Conservation (phyloP, 208 protist species). For the Wallacemonas rigidus region DNA sequence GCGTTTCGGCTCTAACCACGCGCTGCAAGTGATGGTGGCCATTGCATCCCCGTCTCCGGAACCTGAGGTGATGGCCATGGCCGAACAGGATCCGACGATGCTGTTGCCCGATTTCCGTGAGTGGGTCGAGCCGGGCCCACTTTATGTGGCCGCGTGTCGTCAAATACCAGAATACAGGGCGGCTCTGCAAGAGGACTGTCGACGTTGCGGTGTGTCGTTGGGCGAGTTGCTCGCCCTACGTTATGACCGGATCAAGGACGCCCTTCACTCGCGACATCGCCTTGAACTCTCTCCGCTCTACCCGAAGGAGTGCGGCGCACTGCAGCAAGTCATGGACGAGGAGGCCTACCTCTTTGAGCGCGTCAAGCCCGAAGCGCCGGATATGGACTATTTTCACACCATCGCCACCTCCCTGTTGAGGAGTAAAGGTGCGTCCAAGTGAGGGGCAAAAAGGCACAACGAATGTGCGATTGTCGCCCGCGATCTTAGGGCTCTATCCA, state of each 20-base stretch:
- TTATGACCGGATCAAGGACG: slow-evolving; percentile 53
- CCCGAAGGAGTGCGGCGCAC: slow-evolving; percentile 57
- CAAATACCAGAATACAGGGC: slow-evolving; percentile 36
- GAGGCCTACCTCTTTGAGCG: slow-evolving; percentile 68
- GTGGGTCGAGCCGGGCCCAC: slow-evolving; percentile 66
- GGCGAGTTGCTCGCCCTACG: slow-evolving; percentile 55
- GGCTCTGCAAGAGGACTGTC: slow-evolving; percentile 59
- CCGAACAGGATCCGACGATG: neutral
- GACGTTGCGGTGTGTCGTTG: slow-evolving; percentile 49
- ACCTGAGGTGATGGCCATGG: too few relatives aligned
- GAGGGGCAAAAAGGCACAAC: neutral
- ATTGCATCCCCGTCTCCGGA: slow-evolving; percentile 27
- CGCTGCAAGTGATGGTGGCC: slow-evolving; percentile 77
- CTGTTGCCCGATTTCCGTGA: slow-evolving; percentile 31
- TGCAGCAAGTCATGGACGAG: slow-evolving; percentile 83
- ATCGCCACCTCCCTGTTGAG: slow-evolving; percentile 3
- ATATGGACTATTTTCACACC: slow-evolving; percentile 6
- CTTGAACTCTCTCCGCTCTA: slow-evolving; percentile 56
- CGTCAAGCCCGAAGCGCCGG: slow-evolving; percentile 13
- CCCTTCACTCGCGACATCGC: slow-evolving; percentile 46
- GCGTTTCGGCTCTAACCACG: slow-evolving; percentile 70
- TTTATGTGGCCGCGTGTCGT: slow-evolving; percentile 67
- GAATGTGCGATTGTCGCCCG: too few relatives aligned
- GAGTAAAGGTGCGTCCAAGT: neutral
- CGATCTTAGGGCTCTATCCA: too few relatives aligned